Base-by-base conservation (phyloP, 2,329 filamentous ascomycete species). In the Xylariaceae sp. region DNA sequence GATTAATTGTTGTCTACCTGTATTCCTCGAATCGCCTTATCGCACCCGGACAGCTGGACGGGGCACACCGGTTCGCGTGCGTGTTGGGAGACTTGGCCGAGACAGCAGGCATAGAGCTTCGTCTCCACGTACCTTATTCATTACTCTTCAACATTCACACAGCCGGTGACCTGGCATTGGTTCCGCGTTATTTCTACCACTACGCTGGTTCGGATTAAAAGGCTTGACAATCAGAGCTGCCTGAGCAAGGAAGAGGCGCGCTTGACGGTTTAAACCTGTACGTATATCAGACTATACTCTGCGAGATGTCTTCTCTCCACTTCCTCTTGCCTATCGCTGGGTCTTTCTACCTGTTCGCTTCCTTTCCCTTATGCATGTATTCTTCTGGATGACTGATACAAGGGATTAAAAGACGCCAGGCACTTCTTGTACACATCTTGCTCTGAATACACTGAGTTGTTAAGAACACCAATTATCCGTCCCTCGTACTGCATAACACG, bases 61-160 rank as follows among this genome's bases (percentile, higher is more conserved):
- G 30, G 47, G 49, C 45, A 57, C 63, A 64, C 60, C 58, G 47
- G 35, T 60, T 53, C 44, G 60, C 57, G 57, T 62, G 65, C 60
- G 64, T 56, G 51, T 63, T 55, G 59, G 42, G 51, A 62, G 55
- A 59, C 53, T 58, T 59, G 63, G 57, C 55, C 60, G 64, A 76
- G 78, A 78, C 74, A 74, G 77, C 74, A 80, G 83, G 83, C 80
- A 85, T 75, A 85, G 82, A 86, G 83, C 83, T 84, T 83, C 82
- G 76, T 85, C 82, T 83, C 80, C 74, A 65, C 61, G 64, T 68
- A 30, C 23, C 23, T 30, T 30, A 65, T 68, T 73, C 68, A 71
- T 75, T 75, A 44, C 54, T 50, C 47, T 55, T 56, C 60, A 56
- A 55, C 53, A 51, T 54, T 48, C 55, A n/a, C 44, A 48, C 51